These are phyloP conservation scores for Podospora bellae-mahoneyi DNA, from an alignment of 495 filamentous ascomycete genomes.

Conservation along the genomic window DNA sequence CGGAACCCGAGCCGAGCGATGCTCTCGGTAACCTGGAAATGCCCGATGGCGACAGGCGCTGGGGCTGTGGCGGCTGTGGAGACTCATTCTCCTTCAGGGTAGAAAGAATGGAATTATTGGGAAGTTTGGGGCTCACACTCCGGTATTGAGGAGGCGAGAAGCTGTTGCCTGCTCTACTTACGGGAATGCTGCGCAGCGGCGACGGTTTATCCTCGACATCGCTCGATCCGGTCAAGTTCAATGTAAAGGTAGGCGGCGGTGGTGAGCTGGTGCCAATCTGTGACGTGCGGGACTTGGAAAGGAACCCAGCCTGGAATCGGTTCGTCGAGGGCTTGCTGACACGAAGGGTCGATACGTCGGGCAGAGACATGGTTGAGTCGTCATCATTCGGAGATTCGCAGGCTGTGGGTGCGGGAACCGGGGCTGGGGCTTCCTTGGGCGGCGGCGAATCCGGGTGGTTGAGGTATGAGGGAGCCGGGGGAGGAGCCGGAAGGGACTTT, in stretches of 20 bases:
- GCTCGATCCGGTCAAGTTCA: conserved; percentile 61
- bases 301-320: conserved; percentile 87
- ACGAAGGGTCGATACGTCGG: conserved; percentile 38
- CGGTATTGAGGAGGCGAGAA: conserved; percentile 33
- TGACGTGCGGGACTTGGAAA: conserved; percentile 58
- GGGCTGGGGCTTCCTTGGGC: conserved; percentile 48
- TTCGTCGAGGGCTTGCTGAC: conserved; percentile 56
- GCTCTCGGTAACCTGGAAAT: conserved; percentile 12
- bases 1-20: conserved; percentile 34
- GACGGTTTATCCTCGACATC: conserved; percentile 63
- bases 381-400: not conserved
- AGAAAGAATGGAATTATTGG: conserved; percentile 15
- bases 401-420: not conserved
- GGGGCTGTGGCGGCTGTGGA: conserved; percentile 12
- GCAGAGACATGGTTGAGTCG: conserved; percentile 49
- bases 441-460: conserved; percentile 43
- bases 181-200: conserved; percentile 42
- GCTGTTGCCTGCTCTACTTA: conserved; percentile 39
- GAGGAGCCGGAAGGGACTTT: conserved; percentile 26
- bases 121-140: conserved; percentile 27
- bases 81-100: conserved; percentile 43
- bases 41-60: conserved; percentile 16
- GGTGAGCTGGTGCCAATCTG: conserved; percentile 56
- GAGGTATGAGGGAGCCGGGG: conserved; percentile 40
- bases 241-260: conserved; percentile 58